Evolutionary conservation across 225 moss, liverwort and hornwort genomes (phyloP).

Genomic region (Pseudisothecium myosuroides): DNA sequence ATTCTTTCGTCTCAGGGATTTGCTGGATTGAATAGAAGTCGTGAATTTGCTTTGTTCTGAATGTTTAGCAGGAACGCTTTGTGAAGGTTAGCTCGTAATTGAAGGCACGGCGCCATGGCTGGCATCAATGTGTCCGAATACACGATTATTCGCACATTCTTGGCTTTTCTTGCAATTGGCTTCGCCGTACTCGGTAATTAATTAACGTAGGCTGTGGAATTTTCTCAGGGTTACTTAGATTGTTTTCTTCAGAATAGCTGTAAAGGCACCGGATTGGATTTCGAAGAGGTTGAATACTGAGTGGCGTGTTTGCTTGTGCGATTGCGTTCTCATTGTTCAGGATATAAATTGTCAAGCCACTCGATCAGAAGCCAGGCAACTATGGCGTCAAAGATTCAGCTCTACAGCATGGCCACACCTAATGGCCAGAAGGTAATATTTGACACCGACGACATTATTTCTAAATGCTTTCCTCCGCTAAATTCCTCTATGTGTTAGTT

Average conservation of each 20-base stretch:
- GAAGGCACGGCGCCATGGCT: not conserved
- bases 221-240: not conserved
- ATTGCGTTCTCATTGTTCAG: not conserved
- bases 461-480: not conserved
- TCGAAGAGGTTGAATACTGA: not conserved
- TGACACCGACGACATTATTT: not conserved
- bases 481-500: not conserved
- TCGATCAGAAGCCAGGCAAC: not conserved
- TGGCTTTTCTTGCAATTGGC: not conserved
- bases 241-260: not conserved
- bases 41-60: not conserved
- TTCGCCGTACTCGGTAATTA: not conserved
- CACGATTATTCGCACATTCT: not conserved
- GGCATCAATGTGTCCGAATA: not conserved
- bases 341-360: not conserved
- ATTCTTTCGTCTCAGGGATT: not conserved
- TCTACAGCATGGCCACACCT: constrained; percentile 71
- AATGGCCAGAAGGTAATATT: constrained; percentile 64
- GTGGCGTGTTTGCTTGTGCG: not conserved
- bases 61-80: not conserved
- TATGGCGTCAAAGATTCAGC: constrained; percentile 76
- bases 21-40: not conserved
- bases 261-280: not conserved
- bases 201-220: not conserved
- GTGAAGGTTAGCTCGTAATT: not conserved